Percentiles rank a stretch among this genome's conserved stretches.
These are phyloP conservation scores for Monilinia aucupariae DNA, from an alignment of 2,329 filamentous ascomycete genomes.

Conservation along the genomic window DNA sequence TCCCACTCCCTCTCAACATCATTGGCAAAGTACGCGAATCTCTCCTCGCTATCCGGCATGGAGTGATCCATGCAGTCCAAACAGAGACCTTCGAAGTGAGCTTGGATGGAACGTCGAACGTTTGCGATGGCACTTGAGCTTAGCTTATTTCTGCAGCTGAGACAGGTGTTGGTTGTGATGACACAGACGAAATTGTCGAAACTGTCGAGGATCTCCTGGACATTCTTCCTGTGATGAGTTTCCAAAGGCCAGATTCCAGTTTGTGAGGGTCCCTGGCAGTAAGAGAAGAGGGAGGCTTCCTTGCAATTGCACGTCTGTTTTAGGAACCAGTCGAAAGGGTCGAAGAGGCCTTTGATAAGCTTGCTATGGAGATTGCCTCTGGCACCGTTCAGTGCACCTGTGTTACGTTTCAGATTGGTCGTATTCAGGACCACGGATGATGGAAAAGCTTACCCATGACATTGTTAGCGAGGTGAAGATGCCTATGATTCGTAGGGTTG, in stretches of 20 bases:
- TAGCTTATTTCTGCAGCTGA: neutral
- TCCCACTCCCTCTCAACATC: neutral
- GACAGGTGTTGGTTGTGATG: neutral
- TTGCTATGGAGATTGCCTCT: slow-evolving; percentile 15
- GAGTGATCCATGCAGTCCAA: slow-evolving; percentile 19
- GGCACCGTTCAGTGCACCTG: slow-evolving; percentile 17
- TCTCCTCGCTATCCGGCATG: neutral
- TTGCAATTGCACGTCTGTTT: neutral
- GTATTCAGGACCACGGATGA: too few species aligned
- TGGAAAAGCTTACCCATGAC: neutral
- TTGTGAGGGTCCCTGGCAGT: neutral
- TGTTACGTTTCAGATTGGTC: neutral
- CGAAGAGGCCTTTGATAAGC: slow-evolving; percentile 14
- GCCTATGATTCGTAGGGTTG: neutral
- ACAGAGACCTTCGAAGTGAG: slow-evolving; percentile 20
- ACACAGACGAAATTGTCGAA: neutral
- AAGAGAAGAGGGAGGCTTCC: neutral
- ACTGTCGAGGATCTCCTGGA: neutral
- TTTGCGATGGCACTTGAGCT: neutral
- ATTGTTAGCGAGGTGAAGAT: neutral
- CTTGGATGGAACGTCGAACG: neutral
- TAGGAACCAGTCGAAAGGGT: neutral
- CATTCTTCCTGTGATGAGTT: neutral
- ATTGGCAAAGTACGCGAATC: slow-evolving; percentile 18
- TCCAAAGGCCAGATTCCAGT: neutral